phyloP scores from a whole-genome alignment of 805 yeast species.

The Isabelozyma pseudorhagii region DNA sequence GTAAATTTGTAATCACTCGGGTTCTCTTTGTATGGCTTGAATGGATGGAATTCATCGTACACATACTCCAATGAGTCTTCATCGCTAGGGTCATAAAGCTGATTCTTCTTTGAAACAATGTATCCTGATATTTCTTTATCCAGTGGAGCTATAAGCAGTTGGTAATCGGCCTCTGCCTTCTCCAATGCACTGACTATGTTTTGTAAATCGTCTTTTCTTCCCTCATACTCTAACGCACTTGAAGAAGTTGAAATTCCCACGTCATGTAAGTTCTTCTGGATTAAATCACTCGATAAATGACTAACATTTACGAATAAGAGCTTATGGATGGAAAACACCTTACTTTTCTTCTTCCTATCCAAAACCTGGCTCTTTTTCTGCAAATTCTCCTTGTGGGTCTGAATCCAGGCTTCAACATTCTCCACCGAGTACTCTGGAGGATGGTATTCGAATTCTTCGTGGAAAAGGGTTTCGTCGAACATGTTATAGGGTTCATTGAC shows the following conservation, averaged over 20 bases:
- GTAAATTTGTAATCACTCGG: slow-evolving; percentile 31
- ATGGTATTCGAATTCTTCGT: slow-evolving; percentile 9
- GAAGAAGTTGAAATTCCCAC: slow-evolving; percentile 47
- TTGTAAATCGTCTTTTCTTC: slow-evolving; percentile 24
- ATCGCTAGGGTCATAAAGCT: slow-evolving; percentile 40
- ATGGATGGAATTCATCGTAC: slow-evolving; percentile 71
- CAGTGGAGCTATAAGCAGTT: slow-evolving; percentile 27
- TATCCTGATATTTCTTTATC: slow-evolving; percentile 49
- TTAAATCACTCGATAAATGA: slow-evolving; percentile 73
- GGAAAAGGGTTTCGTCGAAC: slow-evolving; percentile 55
- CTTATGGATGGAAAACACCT: slow-evolving; percentile 63
- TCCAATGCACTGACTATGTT: slow-evolving; percentile 40
- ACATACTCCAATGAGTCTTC: slow-evolving; percentile 41
- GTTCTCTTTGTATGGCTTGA: slow-evolving; percentile 46
- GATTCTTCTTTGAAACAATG: slow-evolving; percentile 62
- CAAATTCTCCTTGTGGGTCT: slow-evolving; percentile 25
- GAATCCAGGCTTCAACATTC: slow-evolving; percentile 39
- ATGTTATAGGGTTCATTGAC: slow-evolving; percentile 70
- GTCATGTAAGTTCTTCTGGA: slow-evolving; percentile 53
- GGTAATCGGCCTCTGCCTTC: slow-evolving; percentile 44
- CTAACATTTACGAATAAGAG: slow-evolving; percentile 65
- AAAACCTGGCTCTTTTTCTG: slow-evolving; percentile 5
- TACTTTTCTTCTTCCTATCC: slow-evolving; percentile 33
- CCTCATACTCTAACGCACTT: slow-evolving; percentile 26
- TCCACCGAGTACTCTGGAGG: slow-evolving; percentile 21